Conservation (phyloP, 345 rosid genomes). For the Hibiscus tridactylites region DNA sequence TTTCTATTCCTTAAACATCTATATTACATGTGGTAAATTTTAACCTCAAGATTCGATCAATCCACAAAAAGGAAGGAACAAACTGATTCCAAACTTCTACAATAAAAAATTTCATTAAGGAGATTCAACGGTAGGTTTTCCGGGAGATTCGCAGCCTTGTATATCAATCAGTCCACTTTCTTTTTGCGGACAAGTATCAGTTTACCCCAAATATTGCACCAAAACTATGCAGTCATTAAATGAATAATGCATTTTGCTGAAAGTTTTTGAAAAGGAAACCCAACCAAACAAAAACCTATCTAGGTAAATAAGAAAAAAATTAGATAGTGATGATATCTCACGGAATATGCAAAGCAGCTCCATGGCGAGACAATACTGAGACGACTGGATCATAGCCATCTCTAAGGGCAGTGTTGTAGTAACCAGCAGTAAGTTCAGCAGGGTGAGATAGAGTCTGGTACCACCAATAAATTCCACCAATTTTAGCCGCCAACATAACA, state of each 20-base stretch:
- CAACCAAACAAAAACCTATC: constrained; percentile 4
- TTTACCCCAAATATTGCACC: neutral
- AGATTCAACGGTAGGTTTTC: no score
- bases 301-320: neutral
- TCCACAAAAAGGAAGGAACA: neutral
- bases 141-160: neutral
- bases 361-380: constrained; percentile 55
- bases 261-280: neutral
- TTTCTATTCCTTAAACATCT: neutral
- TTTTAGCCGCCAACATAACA: constrained; percentile 50
- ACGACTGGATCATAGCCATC: constrained; percentile 62
- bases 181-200: neutral
- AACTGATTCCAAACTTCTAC: neutral
- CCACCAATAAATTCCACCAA: constrained; percentile 67
- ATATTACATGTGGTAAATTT: neutral
- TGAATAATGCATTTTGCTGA: neutral
- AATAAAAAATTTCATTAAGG: neutral
- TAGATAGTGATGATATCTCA: constrained; percentile 19
- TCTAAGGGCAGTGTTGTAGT: constrained; percentile 52
- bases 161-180: neutral
- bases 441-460: constrained; percentile 54
- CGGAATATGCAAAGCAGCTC: constrained; percentile 60
- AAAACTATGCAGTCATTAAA: neutral
- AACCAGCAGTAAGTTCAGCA: constrained; percentile 16
- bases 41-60: neutral